Evolutionary conservation across 2,329 filamentous ascomycete genomes (phyloP).

Genomic region (Coniochaeta prunicola): DNA sequence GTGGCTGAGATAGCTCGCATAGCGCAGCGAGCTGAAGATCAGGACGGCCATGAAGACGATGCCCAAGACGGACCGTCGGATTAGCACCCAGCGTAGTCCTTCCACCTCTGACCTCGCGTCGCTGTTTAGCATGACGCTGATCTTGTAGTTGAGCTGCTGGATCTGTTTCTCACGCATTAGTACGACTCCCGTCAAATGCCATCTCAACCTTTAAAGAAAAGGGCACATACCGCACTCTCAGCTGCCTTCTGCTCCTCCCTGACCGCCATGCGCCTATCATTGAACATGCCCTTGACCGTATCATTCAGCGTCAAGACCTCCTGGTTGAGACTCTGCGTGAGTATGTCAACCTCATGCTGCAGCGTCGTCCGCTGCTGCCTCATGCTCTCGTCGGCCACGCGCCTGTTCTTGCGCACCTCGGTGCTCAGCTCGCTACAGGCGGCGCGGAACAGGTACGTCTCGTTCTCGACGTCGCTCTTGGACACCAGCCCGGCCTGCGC

Average conservation of each 20-base stretch:
- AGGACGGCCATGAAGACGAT: slow-evolving; percentile 59
- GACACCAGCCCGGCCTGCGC: slow-evolving; percentile 76
- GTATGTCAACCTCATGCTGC: slow-evolving; percentile 92
- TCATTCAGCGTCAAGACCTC: slow-evolving; percentile 78
- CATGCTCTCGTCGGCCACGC: slow-evolving; percentile 71
- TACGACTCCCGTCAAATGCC: not conserved
- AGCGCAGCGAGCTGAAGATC: slow-evolving; percentile 52
- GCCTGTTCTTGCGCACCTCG: slow-evolving; percentile 73
- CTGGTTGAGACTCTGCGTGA: slow-evolving; percentile 77
- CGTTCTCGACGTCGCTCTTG: slow-evolving; percentile 91
- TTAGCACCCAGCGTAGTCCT: slow-evolving; percentile 78
- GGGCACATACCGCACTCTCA: slow-evolving; percentile 62
- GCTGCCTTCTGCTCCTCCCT: slow-evolving; percentile 78
- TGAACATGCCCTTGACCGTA: slow-evolving; percentile 90
- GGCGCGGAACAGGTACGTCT: slow-evolving; percentile 87
- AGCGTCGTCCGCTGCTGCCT: slow-evolving; percentile 76
- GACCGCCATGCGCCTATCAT: slow-evolving; percentile 89
- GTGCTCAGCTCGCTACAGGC: slow-evolving; percentile 88
- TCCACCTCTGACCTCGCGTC: slow-evolving; percentile 92
- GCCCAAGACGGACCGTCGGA: slow-evolving; percentile 54
- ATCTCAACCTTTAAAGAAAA: not conserved
- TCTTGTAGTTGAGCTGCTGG: slow-evolving; percentile 94
- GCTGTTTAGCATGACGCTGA: slow-evolving; percentile 81
- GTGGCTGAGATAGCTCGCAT: slow-evolving; percentile 48
- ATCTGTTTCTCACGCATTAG: slow-evolving; percentile 42